Evolutionary conservation across 768 basidiomycete species (phyloP), one percentile per base, ranked within the genome.

Genomic region (Gymnopilus dilepis): DNA sequence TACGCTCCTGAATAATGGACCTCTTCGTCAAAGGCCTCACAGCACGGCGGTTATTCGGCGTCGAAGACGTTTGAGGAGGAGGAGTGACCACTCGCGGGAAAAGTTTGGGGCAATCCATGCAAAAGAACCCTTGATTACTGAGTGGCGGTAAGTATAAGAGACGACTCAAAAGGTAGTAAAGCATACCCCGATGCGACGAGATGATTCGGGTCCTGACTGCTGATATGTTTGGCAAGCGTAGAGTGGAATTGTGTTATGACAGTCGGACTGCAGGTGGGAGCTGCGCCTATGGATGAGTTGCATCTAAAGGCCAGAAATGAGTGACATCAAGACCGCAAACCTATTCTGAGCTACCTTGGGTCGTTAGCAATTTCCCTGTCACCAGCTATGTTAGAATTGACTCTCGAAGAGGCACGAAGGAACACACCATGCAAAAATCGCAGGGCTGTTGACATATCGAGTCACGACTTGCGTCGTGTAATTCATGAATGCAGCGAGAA

Each of bases 361-460:
- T 90, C 88, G 68, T 90, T 90, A 19, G 86, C 88, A 64, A 88
- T 64, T 68, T 90, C 88, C 84, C 85, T 86, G 56, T 38, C 67
- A 50, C 42, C 40, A 19, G 48, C 17, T 8, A 30, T 45, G 33
- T 65, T 15, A 65, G 21, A 31, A 38, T 34, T 60, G 17, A 55
- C 21, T 41, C 12, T 30, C 26, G 28, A 24, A 34, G 59, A 38
- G 19, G 6, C 24, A 15, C 3, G 21, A 28, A 45, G 30, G 40
- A 8, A 72, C 76, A 21, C 70, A 80, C 85, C 84, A 86, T 21
- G 72, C 73, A 61, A 89, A 79, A 56, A 89, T 68, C n/a, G 79
- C 73, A 3, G 87, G 72, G 54, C 78, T 80, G 52, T 86, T 79
- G 15, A 75, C 75, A 64, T 88, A 88, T 53, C 88, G 85, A 17